Evolutionary conservation across 2,329 filamentous ascomycete species (phyloP).

Genomic region (Pestalotiopsis fici): DNA sequence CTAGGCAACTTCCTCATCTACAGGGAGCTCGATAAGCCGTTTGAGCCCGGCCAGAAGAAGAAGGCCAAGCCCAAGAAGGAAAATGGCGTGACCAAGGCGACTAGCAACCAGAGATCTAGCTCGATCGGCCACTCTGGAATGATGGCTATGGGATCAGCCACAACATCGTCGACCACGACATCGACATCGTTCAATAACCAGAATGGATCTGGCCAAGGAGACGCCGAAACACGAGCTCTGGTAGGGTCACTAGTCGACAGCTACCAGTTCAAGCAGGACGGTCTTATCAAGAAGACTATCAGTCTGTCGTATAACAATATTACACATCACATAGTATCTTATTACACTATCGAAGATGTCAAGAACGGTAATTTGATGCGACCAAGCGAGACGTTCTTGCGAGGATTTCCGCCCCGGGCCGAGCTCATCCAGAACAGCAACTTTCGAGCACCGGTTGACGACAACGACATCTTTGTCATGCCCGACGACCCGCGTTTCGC

Average conservation of each 20-base stretch:
- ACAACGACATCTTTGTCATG: constrained; percentile 29
- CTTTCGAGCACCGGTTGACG: constrained; percentile 67
- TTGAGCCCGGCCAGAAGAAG: constrained; percentile 83
- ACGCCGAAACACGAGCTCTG: constrained; percentile 43
- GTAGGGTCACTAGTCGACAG: constrained; percentile 88
- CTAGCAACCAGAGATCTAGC: constrained; percentile 24
- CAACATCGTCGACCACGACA: constrained; percentile 15
- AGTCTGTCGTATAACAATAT: constrained; percentile 74
- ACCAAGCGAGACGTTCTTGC: constrained; percentile 38
- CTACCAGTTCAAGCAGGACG: constrained; percentile 81
- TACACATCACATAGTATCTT: constrained; percentile 84
- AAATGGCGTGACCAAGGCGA: constrained; percentile 37
- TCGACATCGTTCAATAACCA: constrained; percentile 11
- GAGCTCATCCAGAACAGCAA: constrained; percentile 64
- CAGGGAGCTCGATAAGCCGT: constrained; percentile 76
- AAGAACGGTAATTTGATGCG: constrained; percentile 57
- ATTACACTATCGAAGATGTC: constrained; percentile 85
- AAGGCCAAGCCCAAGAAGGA: constrained; percentile 69
- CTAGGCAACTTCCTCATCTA: constrained; percentile 85
- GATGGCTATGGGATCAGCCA: constrained; percentile 10
- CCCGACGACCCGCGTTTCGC: constrained; percentile 8
- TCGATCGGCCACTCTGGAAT: constrained; percentile 14
- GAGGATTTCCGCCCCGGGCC: constrained; percentile 37
- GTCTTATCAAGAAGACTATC: constrained; percentile 91
- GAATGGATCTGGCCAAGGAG: neutral